Evolutionary conservation across 2,329 filamentous ascomycete species (phyloP), one percentile per base, ranked within the genome.

Genomic region (Huntiella moniliformis): DNA sequence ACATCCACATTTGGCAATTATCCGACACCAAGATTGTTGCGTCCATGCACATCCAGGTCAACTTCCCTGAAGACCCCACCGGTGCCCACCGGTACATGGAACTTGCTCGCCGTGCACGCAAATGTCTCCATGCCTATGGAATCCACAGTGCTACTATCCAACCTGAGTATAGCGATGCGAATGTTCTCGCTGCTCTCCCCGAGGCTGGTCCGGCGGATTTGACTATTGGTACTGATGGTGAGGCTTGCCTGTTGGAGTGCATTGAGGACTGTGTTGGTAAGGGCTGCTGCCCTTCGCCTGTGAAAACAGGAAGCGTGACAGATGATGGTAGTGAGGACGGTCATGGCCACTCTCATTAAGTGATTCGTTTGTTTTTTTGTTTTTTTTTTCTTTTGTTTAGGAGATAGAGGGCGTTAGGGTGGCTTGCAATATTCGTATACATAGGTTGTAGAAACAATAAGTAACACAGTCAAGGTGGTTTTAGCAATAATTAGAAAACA

Each of bases 131-230:
- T 61, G 87, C 77, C 33, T 95, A 93, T 55, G 88, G 91, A 47
- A 96, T 98, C 53, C 91, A 98, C 65, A 92, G 83, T 34, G 88
- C 86, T 33, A 98, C 91, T 10, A 96, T 98, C 54, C 91, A 98
- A 62, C 91, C 91, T 4, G 91, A 98, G 61, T 98, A 79, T 54
- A 77, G 73, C 51, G 60, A 74, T 18, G 73, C 74, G 52, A 56
- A 63, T 36, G 59, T 61, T 44, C 68, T 67, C 51, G 58, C 56
- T 46, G 62, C 64, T 35, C 53, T 58, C 11, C 58, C 61, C 3
- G 60, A 63, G 44, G 57, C 11, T 5, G 46, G 67, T 2, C 16
- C 47, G 64, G 63, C 7, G 50, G 50, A 1, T 48, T 38, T 44
- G 52, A 60, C 50, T 46, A 52, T 7, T 58, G 60, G 46, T 52